Conservation (phyloP, 495 filamentous ascomycete genomes). For the Hyaloscypha variabilis region DNA sequence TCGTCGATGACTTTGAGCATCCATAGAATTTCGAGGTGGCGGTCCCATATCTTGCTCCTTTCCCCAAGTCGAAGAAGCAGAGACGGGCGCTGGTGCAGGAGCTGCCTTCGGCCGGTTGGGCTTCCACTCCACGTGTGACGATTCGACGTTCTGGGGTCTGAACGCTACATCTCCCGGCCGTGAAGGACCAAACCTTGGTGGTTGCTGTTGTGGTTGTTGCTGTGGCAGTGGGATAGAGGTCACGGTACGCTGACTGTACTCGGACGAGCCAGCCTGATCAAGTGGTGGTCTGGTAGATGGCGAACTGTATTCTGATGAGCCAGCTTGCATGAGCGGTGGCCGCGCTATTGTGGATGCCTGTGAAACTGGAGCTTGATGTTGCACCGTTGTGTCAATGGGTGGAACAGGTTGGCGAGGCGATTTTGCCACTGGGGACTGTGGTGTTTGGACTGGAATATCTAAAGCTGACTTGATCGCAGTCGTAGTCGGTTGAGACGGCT, state of each 20-base stretch:
- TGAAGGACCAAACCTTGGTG: slow-evolving; percentile 4
- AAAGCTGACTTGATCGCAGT: background rate
- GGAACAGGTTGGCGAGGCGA: background rate
- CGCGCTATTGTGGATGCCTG: background rate
- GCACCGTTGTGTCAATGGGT: background rate
- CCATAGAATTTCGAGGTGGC: slow-evolving; percentile 16
- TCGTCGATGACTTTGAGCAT: slow-evolving; percentile 1
- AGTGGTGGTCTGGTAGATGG: slow-evolving; percentile 5
- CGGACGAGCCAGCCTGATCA: slow-evolving; percentile 4
- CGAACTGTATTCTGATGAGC: background rate
- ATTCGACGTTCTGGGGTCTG: background rate
- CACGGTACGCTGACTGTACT: slow-evolving; percentile 10
- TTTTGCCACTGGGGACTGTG: background rate
- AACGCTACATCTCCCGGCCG: slow-evolving; percentile 1
- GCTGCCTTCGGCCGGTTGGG: slow-evolving; percentile 25
- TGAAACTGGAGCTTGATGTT: background rate
- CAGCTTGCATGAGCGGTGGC: background rate
- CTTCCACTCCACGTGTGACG: slow-evolving; percentile 29
- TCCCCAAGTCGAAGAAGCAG: slow-evolving; percentile 1
- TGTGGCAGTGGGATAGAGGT: background rate
- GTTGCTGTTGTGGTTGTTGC: background rate
- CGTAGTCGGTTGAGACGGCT: background rate
- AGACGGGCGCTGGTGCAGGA: background rate
- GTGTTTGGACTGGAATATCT: background rate
- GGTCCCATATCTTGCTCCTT: slow-evolving; percentile 18